phyloP scores from a whole-genome alignment of 2,329 filamentous ascomycete species.

The Alternaria consortialis region DNA sequence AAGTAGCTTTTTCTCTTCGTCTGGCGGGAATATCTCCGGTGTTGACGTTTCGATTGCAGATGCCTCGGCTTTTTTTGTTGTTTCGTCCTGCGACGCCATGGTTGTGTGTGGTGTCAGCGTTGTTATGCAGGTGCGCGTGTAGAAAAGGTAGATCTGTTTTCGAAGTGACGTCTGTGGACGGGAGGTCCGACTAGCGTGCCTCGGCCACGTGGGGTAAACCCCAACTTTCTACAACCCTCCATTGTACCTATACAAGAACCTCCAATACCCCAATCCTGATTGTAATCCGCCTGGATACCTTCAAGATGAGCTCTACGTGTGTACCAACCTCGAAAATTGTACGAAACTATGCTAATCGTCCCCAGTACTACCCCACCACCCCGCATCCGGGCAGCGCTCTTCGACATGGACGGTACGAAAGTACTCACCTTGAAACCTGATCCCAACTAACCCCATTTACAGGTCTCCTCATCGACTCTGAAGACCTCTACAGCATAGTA shows the following conservation, averaged over 20 bases:
- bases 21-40: slow-evolving; percentile 42
- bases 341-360: background rate
- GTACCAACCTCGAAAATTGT: background rate
- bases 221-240: slow-evolving; percentile 8
- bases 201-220: slow-evolving; percentile 31
- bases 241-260: slow-evolving; percentile 7
- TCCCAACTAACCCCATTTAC: background rate
- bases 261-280: background rate
- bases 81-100: slow-evolving; percentile 20
- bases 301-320: slow-evolving; percentile 30
- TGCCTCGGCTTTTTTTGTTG: slow-evolving; percentile 8
- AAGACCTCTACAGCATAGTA: slow-evolving; percentile 86
- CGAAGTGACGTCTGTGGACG: slow-evolving; percentile 30
- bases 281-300: background rate
- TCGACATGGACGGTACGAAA: slow-evolving; percentile 84
- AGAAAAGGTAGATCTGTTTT: slow-evolving; percentile 28
- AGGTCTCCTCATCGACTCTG: slow-evolving; percentile 86
- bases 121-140: background rate
- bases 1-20: slow-evolving; percentile 63
- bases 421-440: background rate
- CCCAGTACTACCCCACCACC: slow-evolving; percentile 55
- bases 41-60: slow-evolving; percentile 10
- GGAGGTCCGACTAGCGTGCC: slow-evolving; percentile 21
- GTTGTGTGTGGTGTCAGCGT: background rate
- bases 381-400: slow-evolving; percentile 90